Evolutionary conservation across 768 basidiomycete species (phyloP).

Genomic region (Lentinula guzmanii): DNA sequence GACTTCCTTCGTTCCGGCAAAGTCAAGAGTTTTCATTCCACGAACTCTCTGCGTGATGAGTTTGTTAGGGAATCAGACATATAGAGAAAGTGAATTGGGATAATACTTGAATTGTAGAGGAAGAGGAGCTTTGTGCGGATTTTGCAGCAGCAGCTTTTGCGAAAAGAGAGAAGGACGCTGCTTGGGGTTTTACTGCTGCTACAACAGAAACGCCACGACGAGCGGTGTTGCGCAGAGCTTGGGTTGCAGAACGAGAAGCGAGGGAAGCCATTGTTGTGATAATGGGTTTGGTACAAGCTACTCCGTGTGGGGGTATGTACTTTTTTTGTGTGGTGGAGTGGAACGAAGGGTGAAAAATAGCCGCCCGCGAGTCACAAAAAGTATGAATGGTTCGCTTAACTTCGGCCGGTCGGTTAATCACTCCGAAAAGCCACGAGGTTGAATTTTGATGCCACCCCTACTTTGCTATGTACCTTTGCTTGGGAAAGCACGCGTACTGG

Average conservation of each 20-base stretch:
- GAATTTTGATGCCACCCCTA: no score
- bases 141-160: constrained; percentile 40
- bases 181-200: constrained; percentile 35
- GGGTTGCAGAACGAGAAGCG: constrained; percentile 56
- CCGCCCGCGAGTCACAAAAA: constrained; percentile 4
- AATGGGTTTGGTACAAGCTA: not conserved
- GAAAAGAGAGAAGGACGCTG: constrained; percentile 67
- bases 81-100: not conserved
- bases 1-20: constrained; percentile 88
- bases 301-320: no score
- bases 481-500: no score
- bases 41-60: constrained; percentile 43
- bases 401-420: not conserved
- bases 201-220: constrained; percentile 53
- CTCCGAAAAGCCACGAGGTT: not conserved
- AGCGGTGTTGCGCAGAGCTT: constrained; percentile 57
- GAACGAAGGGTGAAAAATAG: not conserved
- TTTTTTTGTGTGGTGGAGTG: not conserved
- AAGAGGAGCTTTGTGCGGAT: constrained; percentile 23
- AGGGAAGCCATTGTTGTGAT: constrained; percentile 54
- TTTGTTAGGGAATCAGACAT: not conserved
- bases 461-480: no score
- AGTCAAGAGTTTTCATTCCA: constrained; percentile 93
- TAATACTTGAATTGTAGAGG: constrained; percentile 22
- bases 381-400: not conserved